A percentile compares a stretch with the other conserved stretches of the same genome.
Evolutionary conservation across 176 grass and related monocot genomes (phyloP).

Genomic region (Carex pumila): DNA sequence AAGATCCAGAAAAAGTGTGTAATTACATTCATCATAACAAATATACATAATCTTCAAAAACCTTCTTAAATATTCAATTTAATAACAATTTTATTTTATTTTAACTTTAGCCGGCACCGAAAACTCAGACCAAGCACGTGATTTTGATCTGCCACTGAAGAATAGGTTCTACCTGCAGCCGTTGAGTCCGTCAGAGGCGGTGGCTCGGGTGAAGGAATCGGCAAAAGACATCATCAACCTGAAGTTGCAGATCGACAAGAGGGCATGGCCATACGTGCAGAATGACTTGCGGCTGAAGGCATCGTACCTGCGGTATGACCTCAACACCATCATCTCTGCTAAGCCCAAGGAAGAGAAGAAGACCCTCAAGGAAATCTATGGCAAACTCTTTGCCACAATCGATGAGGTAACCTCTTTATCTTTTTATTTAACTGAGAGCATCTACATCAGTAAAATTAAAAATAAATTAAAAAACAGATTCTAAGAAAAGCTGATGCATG

Average conservation of each 20-base stretch:
- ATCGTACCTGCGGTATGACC: slow-evolving; percentile 69
- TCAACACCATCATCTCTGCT: slow-evolving; percentile 74
- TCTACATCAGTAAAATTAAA: no score
- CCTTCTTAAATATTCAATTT: neutral
- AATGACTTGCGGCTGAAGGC: slow-evolving; percentile 82
- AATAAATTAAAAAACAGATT: neutral
- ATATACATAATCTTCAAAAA: neutral
- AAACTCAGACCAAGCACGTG: slow-evolving; percentile 73
- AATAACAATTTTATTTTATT: neutral
- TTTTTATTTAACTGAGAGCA: no score
- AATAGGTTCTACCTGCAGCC: slow-evolving; percentile 75
- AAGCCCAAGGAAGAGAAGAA: slow-evolving; percentile 96
- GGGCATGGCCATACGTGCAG: slow-evolving; percentile 78
- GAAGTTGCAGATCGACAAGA: slow-evolving; percentile 77
- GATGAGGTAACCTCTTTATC: slow-evolving; percentile 21
- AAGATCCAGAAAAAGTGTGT: neutral
- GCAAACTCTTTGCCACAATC: slow-evolving; percentile 67
- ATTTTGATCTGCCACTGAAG: slow-evolving; percentile 48
- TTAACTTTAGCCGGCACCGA: slow-evolving; percentile 47
- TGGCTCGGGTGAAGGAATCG: slow-evolving; percentile 62
- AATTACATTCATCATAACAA: neutral
- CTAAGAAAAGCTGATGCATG: neutral
- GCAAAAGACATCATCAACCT: slow-evolving; percentile 80
- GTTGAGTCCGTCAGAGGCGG: slow-evolving; percentile 43
- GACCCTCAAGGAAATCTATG: slow-evolving; percentile 53